Conservation (phyloP, 768 basidiomycete genomes). For the Tylopilus balloui region DNA sequence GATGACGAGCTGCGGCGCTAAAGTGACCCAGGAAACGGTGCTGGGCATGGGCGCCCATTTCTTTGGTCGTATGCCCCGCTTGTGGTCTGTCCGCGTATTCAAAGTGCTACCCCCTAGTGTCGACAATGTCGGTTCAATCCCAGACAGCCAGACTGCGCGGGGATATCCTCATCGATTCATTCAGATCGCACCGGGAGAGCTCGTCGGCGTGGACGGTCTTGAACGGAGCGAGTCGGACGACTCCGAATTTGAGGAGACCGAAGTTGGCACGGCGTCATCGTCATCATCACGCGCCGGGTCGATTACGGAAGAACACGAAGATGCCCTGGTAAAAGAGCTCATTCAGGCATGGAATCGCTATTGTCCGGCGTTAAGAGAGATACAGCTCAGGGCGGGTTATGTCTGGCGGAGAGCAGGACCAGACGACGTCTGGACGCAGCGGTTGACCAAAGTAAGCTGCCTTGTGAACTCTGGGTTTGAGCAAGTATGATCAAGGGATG, state of each 20-base stretch:
- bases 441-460: slow-evolving; percentile 8
- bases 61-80: slow-evolving; percentile 32
- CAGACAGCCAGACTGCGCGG: slow-evolving; percentile 9
- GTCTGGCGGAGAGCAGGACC: slow-evolving; percentile 37
- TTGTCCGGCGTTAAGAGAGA: slow-evolving; percentile 36
- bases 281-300: background rate
- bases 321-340: slow-evolving; percentile 30
- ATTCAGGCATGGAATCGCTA: slow-evolving; percentile 43
- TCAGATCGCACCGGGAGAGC: slow-evolving; percentile 9
- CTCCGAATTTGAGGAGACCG: slow-evolving; percentile 19
- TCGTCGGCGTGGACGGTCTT: slow-evolving; percentile 4
- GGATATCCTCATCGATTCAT: slow-evolving; percentile 11
- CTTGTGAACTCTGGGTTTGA: slow-evolving; percentile 18
- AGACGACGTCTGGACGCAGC: slow-evolving; percentile 35
- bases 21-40: slow-evolving; percentile 31
- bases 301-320: slow-evolving; percentile 21
- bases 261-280: background rate
- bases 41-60: slow-evolving; percentile 43
- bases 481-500: slow-evolving; percentile 4
- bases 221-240: slow-evolving; percentile 21
- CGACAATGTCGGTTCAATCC: slow-evolving; percentile 2
- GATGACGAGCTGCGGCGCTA: background rate
- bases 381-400: slow-evolving; percentile 39
- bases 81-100: slow-evolving; percentile 41
- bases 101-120: slow-evolving; percentile 17